Evolutionary conservation across 2,329 filamentous ascomycete genomes (phyloP), one percentile per base, ranked within the genome.

Genomic region (Fusarium marasasianum): DNA sequence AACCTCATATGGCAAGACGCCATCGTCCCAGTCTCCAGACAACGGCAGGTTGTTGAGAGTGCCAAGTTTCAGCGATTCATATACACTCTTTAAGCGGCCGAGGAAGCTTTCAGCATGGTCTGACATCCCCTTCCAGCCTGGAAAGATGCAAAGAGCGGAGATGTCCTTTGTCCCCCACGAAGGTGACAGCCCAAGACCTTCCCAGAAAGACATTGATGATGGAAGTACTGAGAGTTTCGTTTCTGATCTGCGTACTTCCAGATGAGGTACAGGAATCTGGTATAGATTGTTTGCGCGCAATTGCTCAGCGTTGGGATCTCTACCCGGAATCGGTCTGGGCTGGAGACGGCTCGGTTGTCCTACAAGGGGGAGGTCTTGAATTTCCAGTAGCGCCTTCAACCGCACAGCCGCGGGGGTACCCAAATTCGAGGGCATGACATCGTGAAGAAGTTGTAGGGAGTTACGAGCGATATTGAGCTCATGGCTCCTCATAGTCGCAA

Each of bases 191-290:
- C 93, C 93, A 24, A 97, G 84, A 53, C 91, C 91, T 79, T 96
- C 94, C 94, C 94, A 97, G 78, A 96, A 97, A 2, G 88, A 84
- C 26, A 96, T 84, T 1, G 93, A 92, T 2, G 93, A 89, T 5
- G 94, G 93, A 29, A 96, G 85, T 44, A 97, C 86, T 17, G 94
- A 94, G 63, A 95, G 88, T 54, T 88, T 89, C 4, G 87, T 87
- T 44, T 94, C 92, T 26, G 91, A 89, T 60, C 94, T 88, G 55
- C 91, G 91, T 17, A 97, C 85, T 73, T 94, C 91, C 43, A 96
- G 84, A 77, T 93, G 91, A 4, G 94, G 93, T 1, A 91, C 85
- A 4, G 89, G 88, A 5, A 96, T 89, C 45, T 87, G 85, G 72
- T 92, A 92, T 6, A 91, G 82, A 70, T 86, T 88, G 59, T 82